Base-by-base conservation (phyloP, 805 yeast species). In the Pichia cabralensis region DNA sequence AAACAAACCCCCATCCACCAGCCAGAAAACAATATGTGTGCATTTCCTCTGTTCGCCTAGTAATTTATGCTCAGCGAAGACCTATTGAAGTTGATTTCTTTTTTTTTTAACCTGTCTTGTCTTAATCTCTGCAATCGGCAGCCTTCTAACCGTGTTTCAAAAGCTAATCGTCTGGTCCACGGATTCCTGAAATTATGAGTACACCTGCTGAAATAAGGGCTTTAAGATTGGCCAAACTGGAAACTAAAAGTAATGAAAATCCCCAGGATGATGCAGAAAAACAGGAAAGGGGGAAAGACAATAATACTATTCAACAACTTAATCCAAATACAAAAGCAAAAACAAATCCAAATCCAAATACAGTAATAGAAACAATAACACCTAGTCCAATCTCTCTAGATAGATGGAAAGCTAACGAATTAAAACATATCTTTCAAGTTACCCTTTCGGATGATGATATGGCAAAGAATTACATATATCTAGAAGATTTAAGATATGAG, bases 151-250 rank as follows among this genome's bases (percentile, higher is more conserved):
- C n/a, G n/a, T n/a, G n/a, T n/a, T n/a, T n/a, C n/a, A n/a, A n/a
- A n/a, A n/a, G n/a, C n/a, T n/a, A n/a, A n/a, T n/a, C n/a, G n/a
- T n/a, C n/a, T n/a, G n/a, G n/a, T n/a, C n/a, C n/a, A 14, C 19
- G 4, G 6, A 12, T 4, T 10, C 18, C 27, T 21, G 8, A 21
- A 16, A 22, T n/a, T 6, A 35, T 35, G 34, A 25, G 35, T 22
- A 19, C 38, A 6, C 37, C 43, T 10, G 36, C 39, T 26, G 40
- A 57, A 48, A 58, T 63, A 22, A 56, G 69, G 39, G 67, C 67
- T 10, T 61, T 60, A 41, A 42, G 81, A 30, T 57, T 74, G 45
- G 81, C 80, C 5, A 64, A 62, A 39, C 57, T 74, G 39, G 47
- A 49, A 23, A 48, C 49, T 22, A 21, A 11, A n/a, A 29, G 11